phyloP scores from a whole-genome alignment of 1,284 basidiomycete species.

The Melanopsichium pennsylvanicum region DNA sequence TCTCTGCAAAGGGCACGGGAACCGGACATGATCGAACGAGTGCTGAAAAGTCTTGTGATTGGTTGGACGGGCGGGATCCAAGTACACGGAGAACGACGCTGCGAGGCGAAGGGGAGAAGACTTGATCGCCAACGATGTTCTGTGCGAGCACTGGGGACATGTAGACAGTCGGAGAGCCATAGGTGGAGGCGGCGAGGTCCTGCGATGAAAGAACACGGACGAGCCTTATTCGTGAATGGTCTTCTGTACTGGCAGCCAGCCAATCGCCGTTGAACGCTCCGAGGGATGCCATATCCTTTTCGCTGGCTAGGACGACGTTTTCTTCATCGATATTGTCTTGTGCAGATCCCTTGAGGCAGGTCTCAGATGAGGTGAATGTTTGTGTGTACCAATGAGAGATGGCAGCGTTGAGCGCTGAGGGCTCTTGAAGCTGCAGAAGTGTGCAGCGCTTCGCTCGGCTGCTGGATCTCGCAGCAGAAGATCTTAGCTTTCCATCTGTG shows the following conservation, averaged over 20 bases:
- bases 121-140: conserved; percentile 45
- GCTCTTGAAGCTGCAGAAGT: conserved; percentile 26
- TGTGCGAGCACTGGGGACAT: conserved; percentile 51
- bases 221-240: conserved; percentile 22
- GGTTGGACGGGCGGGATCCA: conserved; percentile 12
- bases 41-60: conserved; percentile 35
- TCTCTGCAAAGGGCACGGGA: conserved; percentile 59
- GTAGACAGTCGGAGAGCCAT: conserved; percentile 10
- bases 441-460: conserved; percentile 20
- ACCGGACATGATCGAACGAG: conserved; percentile 48
- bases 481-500: background rate
- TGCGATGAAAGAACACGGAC: conserved; percentile 46
- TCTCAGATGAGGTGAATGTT: conserved; percentile 1
- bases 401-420: conserved; percentile 25
- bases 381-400: conserved; percentile 42
- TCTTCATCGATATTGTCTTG: conserved; percentile 54
- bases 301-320: conserved; percentile 49
- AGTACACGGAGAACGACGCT: conserved; percentile 29
- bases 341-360: conserved; percentile 14
- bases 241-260: conserved; percentile 70
- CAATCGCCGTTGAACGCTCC: conserved; percentile 87
- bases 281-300: conserved; percentile 73
- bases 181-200: conserved; percentile 7
- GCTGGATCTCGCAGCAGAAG: background rate
- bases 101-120: conserved; percentile 19